Base-by-base conservation (phyloP, 2,329 filamentous ascomycete genomes). In the Lachnellula occidentalis region DNA sequence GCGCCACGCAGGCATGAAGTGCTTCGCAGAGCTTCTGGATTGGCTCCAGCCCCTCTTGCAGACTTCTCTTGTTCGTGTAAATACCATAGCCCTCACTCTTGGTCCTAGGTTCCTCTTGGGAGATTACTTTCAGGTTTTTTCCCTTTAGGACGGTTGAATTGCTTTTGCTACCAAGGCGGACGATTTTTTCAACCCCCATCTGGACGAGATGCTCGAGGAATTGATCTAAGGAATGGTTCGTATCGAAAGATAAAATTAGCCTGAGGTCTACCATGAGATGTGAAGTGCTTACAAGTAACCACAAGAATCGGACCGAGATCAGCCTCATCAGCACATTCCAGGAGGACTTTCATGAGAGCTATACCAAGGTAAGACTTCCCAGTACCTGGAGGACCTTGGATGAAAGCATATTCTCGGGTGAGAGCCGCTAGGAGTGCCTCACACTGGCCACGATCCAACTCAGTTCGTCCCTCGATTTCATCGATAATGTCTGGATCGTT, bases 171-270 rank as follows among this genome's bases (percentile, higher is more conserved):
- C 64, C 80, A 17, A 83, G 73, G 1, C 80, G 77, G 31, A 82
- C 71, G 27, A 82, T 71, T 19, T 78, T 71, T 0, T 61, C 58
- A 11, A 78, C 61, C 3, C 71, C 72, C n/a, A 64, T 65, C 4
- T 72, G 61, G 0, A 79, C 37, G 0, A 82, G 61, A 54, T 78
- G 71, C 54, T 81, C 77, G 0, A 83, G 68, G 9, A 81, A 73
- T 59, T 71, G 68, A 55, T 71, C 69, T 0, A 71, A 21, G 14
- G 59, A 58, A 47, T 64, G 62, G 41, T 64, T 64, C 3, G 61
- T 71, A 34, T 70, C 70, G n/a, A 19, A 41, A 15, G 45, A 15
- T 14, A 36, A 73, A 74, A 57, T 74, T 74, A 48, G 22, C 22
- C 22, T 24, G 6, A 24, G 22, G 6, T 64, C 62, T 2, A 83